A percentile compares a stretch with the other conserved stretches of the same genome.
phyloP scores from a whole-genome alignment of 108 stramenopile genomes.

The Epithemia pelagica region DNA sequence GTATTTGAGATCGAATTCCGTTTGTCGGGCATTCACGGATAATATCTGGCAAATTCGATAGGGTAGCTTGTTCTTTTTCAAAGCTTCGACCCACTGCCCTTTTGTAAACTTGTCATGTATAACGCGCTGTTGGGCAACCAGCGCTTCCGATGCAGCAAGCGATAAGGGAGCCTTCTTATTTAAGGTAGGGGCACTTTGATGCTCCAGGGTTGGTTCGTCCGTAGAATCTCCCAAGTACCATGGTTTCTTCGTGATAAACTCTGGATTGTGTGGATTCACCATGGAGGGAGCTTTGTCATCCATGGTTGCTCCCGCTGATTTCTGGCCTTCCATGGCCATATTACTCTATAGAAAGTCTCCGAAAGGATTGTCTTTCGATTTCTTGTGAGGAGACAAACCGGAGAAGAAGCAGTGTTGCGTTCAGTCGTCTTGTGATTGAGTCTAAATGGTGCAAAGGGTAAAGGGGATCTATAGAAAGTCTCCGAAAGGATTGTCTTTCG shows the following conservation, averaged over 20 bases:
- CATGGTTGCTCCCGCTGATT: slow-evolving; percentile 34
- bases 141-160: slow-evolving; percentile 44
- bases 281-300: slow-evolving; percentile 58
- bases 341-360: too few species aligned
- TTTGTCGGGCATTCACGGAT: slow-evolving; percentile 56
- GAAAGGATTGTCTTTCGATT: too few species aligned
- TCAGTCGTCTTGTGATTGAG: too few species aligned
- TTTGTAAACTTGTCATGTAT: slow-evolving; percentile 40
- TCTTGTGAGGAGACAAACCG: too few species aligned
- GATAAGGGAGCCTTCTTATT: slow-evolving; percentile 19
- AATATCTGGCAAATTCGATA: slow-evolving; percentile 81
- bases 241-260: slow-evolving; percentile 97
- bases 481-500: too few species aligned
- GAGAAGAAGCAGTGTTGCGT: too few species aligned
- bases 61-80: slow-evolving; percentile 75
- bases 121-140: slow-evolving; percentile 49
- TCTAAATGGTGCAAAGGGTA: too few species aligned
- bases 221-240: slow-evolving; percentile 89
- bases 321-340: background rate
- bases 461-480: too few species aligned
- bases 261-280: slow-evolving; percentile 99
- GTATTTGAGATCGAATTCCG: slow-evolving; percentile 64
- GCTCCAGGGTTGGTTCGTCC: slow-evolving; percentile 85
- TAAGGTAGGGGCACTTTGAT: slow-evolving; percentile 56
- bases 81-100: slow-evolving; percentile 87